Conservation (phyloP, 1,284 basidiomycete species). For the Fomitiporia mediterranea region DNA sequence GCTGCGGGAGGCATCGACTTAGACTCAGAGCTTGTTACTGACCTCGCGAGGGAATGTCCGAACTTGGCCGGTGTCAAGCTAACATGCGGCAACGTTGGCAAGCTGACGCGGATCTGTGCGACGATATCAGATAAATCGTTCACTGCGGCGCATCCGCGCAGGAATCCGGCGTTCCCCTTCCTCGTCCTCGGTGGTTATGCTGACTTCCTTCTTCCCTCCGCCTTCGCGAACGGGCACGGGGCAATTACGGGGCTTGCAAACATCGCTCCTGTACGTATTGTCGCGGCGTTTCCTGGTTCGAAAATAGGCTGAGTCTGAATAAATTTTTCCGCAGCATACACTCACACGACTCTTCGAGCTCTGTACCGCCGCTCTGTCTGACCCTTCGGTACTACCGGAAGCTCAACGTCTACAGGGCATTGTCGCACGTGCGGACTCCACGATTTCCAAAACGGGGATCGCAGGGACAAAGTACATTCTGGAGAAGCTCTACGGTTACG, state of each 20-base stretch:
- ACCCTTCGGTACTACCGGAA: conserved; percentile 57
- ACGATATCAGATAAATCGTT: conserved; percentile 60
- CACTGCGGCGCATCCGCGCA: conserved; percentile 55
- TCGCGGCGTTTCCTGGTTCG: conserved; percentile 7
- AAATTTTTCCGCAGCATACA: conserved; percentile 41
- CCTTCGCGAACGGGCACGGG: conserved; percentile 44
- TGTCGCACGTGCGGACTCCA: conserved; percentile 74
- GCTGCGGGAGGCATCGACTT: conserved; percentile 82
- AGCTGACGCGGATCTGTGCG: conserved; percentile 78
- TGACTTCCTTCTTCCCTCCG: conserved; percentile 50
- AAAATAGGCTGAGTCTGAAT: conserved; percentile 1
- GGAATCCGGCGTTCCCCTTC: conserved; percentile 60
- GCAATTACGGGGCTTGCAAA: conserved; percentile 57
- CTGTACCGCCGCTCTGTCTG: conserved; percentile 47
- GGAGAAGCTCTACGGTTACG: conserved; percentile 71
- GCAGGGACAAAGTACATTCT: conserved; percentile 80
- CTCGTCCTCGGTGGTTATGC: conserved; percentile 52
- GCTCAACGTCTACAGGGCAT: conserved; percentile 77
- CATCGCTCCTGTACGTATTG: conserved; percentile 38
- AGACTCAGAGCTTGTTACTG: conserved; percentile 79
- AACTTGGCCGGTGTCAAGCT: conserved; percentile 84
- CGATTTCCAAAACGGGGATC: conserved; percentile 75
- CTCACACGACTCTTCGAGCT: conserved; percentile 62
- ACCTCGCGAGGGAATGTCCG: conserved; percentile 68
- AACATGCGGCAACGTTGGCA: conserved; percentile 88